A percentile compares a stretch with the other conserved stretches of the same genome.
Evolutionary conservation across 2,329 filamentous ascomycete species (phyloP).

Genomic region (Sclerotinia glacialis): DNA sequence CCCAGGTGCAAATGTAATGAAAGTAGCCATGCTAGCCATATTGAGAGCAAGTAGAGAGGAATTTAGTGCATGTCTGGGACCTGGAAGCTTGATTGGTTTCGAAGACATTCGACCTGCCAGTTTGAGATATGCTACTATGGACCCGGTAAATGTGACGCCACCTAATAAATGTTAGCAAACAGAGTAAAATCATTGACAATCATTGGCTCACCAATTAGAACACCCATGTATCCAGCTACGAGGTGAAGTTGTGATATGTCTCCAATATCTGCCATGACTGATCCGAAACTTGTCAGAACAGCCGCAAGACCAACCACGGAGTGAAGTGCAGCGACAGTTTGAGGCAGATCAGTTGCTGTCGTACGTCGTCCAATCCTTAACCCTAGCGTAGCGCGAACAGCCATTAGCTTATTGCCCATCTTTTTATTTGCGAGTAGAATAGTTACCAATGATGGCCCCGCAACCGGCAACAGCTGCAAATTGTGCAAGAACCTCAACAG

Average conservation of each 20-base stretch:
- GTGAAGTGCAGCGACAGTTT: slow-evolving; percentile 85
- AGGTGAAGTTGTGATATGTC: slow-evolving; percentile 76
- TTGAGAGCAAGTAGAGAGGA: slow-evolving; percentile 71
- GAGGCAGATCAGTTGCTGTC: slow-evolving; percentile 81
- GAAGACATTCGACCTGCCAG: slow-evolving; percentile 81
- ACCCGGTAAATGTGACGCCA: slow-evolving; percentile 87
- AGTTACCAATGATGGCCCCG: slow-evolving; percentile 60
- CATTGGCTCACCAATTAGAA: slow-evolving; percentile 63
- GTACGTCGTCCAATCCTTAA: slow-evolving; percentile 81
- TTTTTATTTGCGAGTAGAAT: slow-evolving; percentile 11
- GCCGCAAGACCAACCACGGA: slow-evolving; percentile 88
- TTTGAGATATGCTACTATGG: slow-evolving; percentile 85
- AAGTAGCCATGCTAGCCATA: slow-evolving; percentile 77
- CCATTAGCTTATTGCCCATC: background rate
- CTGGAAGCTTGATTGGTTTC: slow-evolving; percentile 67
- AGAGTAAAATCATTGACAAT: background rate
- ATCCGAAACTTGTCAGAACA: slow-evolving; percentile 83
- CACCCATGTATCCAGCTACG: slow-evolving; percentile 81
- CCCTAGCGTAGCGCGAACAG: slow-evolving; percentile 44
- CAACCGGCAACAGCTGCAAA: slow-evolving; percentile 73
- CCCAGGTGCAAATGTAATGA: slow-evolving; percentile 77
- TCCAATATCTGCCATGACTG: slow-evolving; percentile 70
- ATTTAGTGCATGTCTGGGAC: slow-evolving; percentile 71
- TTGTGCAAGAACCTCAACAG: slow-evolving; percentile 73
- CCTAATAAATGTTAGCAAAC: slow-evolving; percentile 40